Evolutionary conservation across 805 yeast species (phyloP).

Genomic region (Sugiyamaella mastotermitis): DNA sequence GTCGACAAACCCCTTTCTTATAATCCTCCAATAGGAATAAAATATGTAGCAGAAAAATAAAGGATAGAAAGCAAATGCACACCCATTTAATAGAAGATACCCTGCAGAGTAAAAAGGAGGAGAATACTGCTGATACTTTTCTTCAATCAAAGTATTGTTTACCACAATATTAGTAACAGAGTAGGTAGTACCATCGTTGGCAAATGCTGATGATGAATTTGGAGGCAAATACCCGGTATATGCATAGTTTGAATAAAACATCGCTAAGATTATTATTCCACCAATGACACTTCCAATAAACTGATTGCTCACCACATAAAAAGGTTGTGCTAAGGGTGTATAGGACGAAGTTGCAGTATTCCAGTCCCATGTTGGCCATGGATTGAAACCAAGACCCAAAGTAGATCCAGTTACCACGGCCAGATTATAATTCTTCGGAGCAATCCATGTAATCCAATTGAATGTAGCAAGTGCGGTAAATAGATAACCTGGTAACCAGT

Average conservation of each 20-base stretch:
- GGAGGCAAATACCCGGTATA: slow-evolving; percentile 55
- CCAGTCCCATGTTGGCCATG: slow-evolving; percentile 43
- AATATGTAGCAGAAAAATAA: slow-evolving; percentile 41
- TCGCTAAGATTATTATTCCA: slow-evolving; percentile 38
- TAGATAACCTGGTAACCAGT: slow-evolving; percentile 56
- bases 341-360: slow-evolving; percentile 34
- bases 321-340: slow-evolving; percentile 40
- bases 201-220: slow-evolving; percentile 45
- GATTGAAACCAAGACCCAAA: slow-evolving; percentile 39
- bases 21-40: slow-evolving; percentile 10
- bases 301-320: slow-evolving; percentile 30
- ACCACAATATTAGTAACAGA: slow-evolving; percentile 43
- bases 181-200: slow-evolving; percentile 46
- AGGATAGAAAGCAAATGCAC: slow-evolving; percentile 48
- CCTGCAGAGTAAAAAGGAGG: slow-evolving; percentile 58
- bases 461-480: slow-evolving; percentile 53
- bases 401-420: slow-evolving; percentile 50
- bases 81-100: slow-evolving; percentile 46
- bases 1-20: slow-evolving; percentile 22
- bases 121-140: slow-evolving; percentile 42
- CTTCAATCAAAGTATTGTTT: slow-evolving; percentile 25
- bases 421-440: slow-evolving; percentile 43
- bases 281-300: slow-evolving; percentile 41
- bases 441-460: slow-evolving; percentile 58
- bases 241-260: slow-evolving; percentile 43